A percentile compares a stretch with the other conserved stretches of the same genome.
These are phyloP conservation scores for Mortierella sp. DNA, from an alignment of 371 early-diverging fungal species.

Conservation along the genomic window DNA sequence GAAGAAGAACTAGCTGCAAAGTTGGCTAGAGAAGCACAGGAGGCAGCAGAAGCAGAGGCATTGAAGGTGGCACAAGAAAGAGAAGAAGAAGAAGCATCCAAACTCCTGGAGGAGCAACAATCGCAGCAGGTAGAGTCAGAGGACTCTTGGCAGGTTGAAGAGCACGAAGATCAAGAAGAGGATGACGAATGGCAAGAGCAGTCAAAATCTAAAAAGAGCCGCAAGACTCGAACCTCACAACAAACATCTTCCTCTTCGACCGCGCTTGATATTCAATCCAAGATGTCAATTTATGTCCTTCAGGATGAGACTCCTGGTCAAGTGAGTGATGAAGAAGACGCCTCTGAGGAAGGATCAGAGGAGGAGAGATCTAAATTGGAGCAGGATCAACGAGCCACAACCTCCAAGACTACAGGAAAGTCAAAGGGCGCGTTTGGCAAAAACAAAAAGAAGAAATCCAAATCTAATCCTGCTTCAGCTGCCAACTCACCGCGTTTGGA, in stretches of 20 bases:
- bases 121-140: slow-evolving; percentile 12
- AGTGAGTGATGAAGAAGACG: slow-evolving; percentile 28
- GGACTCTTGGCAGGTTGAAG: slow-evolving; percentile 31
- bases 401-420: slow-evolving; percentile 16
- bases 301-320: slow-evolving; percentile 38
- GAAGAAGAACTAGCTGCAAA: slow-evolving; percentile 18
- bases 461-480: slow-evolving; percentile 36
- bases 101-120: slow-evolving; percentile 20
- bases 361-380: slow-evolving; percentile 30
- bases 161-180: slow-evolving; percentile 29
- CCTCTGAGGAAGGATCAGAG: slow-evolving; percentile 23
- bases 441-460: slow-evolving; percentile 51
- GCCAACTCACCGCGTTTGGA: slow-evolving; percentile 51
- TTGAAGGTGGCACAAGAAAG: slow-evolving; percentile 15
- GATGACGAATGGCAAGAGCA: slow-evolving; percentile 56
- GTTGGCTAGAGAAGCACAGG: slow-evolving; percentile 11
- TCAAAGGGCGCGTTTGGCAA: slow-evolving; percentile 25
- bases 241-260: slow-evolving; percentile 14
- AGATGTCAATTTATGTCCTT: slow-evolving; percentile 54
- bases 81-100: slow-evolving; percentile 4
- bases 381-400: slow-evolving; percentile 19
- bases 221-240: slow-evolving; percentile 49
- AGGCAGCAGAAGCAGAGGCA: slow-evolving; percentile 13
- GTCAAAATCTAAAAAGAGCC: slow-evolving; percentile 55
- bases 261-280: slow-evolving; percentile 31